A percentile compares a stretch with the other conserved stretches of the same genome.
These are phyloP conservation scores for Cokeromyces recurvatus DNA, from an alignment of 371 early-diverging fungal genomes.

Conservation along the genomic window DNA sequence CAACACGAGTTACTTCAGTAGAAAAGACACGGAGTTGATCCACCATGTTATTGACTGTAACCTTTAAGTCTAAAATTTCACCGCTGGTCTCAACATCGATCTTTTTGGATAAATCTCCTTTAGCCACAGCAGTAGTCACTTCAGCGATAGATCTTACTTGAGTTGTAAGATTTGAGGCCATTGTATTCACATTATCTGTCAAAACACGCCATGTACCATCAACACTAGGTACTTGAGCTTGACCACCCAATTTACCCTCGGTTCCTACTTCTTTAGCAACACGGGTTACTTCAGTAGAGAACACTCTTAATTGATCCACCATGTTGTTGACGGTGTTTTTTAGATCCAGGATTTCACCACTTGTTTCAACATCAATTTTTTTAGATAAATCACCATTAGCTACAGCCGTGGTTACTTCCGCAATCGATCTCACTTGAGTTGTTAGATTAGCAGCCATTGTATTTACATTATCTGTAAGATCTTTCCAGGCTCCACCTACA, in stretches of 20 bases:
- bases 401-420: no score
- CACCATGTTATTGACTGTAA: conserved; percentile 44
- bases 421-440: no score
- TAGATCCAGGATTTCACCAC: no score
- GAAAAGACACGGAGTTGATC: conserved; percentile 37
- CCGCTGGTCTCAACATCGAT: conserved; percentile 33
- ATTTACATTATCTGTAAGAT: no score
- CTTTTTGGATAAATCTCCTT: conserved; percentile 47
- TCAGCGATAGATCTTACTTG: conserved; percentile 50
- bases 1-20: conserved; percentile 45
- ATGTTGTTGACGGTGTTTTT: no score
- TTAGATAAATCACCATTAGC: no score
- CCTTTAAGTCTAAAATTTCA: conserved; percentile 32
- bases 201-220: conserved; percentile 57
- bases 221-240: conserved; percentile 48
- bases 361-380: no score
- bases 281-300: conserved; percentile 56
- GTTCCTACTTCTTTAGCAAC: conserved; percentile 59
- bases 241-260: conserved; percentile 55
- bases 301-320: conserved; percentile 35
- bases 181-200: conserved; percentile 58
- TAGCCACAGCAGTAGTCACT: conserved; percentile 41
- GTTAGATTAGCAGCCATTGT: no score
- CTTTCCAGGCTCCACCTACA: no score
- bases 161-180: conserved; percentile 56